phyloP scores from a whole-genome alignment of 177 flowering plant genomes.

The Vitis hybrid region DNA sequence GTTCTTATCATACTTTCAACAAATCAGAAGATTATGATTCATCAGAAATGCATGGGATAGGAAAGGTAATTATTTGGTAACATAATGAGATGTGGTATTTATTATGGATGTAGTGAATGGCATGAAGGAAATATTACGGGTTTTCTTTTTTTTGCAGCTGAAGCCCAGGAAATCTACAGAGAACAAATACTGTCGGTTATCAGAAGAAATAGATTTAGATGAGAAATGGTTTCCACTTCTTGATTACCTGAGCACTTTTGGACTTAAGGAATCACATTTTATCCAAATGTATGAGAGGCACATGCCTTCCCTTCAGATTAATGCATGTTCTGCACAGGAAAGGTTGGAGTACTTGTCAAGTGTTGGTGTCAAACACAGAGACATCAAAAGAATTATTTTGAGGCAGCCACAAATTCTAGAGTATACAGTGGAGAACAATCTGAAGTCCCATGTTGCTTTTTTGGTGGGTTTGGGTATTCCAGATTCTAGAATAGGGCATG shows the following conservation, averaged over 20 bases:
- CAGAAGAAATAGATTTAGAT: conserved; percentile 75
- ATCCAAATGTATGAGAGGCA: conserved; percentile 86
- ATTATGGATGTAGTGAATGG: background rate
- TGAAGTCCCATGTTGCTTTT: conserved; percentile 82
- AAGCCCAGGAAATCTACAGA: conserved; percentile 28
- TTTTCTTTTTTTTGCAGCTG: conserved; percentile 35
- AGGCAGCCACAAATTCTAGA: conserved; percentile 90
- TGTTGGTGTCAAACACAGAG: conserved; percentile 85
- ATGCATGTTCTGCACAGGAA: conserved; percentile 71
- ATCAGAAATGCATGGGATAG: conserved; percentile 16
- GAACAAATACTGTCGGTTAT: conserved; percentile 41
- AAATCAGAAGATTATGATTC: conserved; percentile 19
- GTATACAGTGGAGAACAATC: conserved; percentile 82
- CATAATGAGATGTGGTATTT: background rate
- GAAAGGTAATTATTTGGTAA: conserved; percentile 41
- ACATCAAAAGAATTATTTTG: conserved; percentile 72
- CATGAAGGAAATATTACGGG: conserved; percentile 5
- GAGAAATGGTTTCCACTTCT: conserved; percentile 83
- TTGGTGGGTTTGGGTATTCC: conserved; percentile 74
- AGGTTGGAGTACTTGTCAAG: conserved; percentile 78
- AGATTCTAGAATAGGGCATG: conserved; percentile 68
- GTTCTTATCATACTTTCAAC: conserved; percentile 12
- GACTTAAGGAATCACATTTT: conserved; percentile 80
- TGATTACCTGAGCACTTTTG: conserved; percentile 83
- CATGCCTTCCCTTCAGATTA: conserved; percentile 84